Percentiles rank a stretch among this genome's conserved stretches.
These are phyloP conservation scores for Cryphonectria carpinicola DNA, from an alignment of 2,329 filamentous ascomycete species.

Conservation along the genomic window DNA sequence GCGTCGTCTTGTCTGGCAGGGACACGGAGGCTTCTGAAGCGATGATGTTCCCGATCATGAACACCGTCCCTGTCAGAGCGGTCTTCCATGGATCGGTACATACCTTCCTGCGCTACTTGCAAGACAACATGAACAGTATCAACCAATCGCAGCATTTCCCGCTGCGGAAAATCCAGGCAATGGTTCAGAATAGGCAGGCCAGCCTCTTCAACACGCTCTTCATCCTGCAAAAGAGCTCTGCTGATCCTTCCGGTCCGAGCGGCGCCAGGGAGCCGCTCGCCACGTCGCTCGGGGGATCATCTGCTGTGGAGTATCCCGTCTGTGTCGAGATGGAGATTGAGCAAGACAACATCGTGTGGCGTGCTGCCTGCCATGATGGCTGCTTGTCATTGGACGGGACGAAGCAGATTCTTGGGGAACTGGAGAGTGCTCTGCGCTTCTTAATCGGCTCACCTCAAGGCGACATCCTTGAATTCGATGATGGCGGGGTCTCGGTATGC, in stretches of 20 bases:
- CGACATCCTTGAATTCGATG: conserved; percentile 58
- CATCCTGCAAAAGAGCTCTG: conserved; percentile 51
- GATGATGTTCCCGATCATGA: conserved; percentile 88
- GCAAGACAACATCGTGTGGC: conserved; percentile 64
- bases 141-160: conserved; percentile 78
- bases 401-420: conserved; percentile 54
- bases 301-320: conserved; percentile 78
- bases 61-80: conserved; percentile 77
- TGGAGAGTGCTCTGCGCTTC: conserved; percentile 63
- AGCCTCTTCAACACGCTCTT: conserved; percentile 61
- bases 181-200: conserved; percentile 54
- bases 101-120: conserved; percentile 73
- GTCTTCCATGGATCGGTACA: conserved; percentile 70
- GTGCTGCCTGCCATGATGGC: conserved; percentile 68
- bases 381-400: conserved; percentile 54
- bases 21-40: conserved; percentile 70
- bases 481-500: conserved; percentile 64
- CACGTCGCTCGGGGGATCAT: conserved; percentile 63
- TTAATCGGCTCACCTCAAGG: conserved; percentile 55
- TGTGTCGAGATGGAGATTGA: conserved; percentile 79
- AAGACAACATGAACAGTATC: conserved; percentile 68
- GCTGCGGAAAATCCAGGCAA: conserved; percentile 57
- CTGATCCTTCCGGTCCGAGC: not conserved
- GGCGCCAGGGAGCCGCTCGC: conserved; percentile 49
- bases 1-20: conserved; percentile 82